Base-by-base conservation (phyloP, 495 filamentous ascomycete genomes). In the Tuber magnatum region DNA sequence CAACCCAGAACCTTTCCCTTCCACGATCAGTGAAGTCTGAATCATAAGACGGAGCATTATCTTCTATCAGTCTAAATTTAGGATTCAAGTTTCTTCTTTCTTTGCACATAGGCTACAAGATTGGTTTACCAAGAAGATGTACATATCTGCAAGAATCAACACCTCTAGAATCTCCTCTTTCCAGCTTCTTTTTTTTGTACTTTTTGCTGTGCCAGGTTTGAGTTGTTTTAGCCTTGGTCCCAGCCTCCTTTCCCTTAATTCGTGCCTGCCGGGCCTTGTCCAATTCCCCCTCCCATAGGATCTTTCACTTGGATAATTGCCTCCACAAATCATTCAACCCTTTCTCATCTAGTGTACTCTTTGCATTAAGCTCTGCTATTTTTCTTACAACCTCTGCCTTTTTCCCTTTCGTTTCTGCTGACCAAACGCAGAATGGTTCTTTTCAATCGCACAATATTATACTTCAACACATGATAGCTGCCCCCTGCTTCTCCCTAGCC, bases 1-100 rank as follows among this genome's bases (percentile, higher is more conserved):
- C n/a, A n/a, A n/a, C n/a, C n/a, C n/a, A n/a, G n/a, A n/a, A 32
- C 35, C 69, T 76, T 68, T 73, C 46, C 39, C 74, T 72, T 68
- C 72, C 74, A 44, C 3, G 18, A 48, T 71, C 72, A 1, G 73
- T 76, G 24, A 40, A 48, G 38, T 71, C 69, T 41, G 74, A 46
- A 46, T 18, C 69, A 73, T 76, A 48, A 41, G 68, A 71, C 7
- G 35, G 24, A 56, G 69, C 2, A 38, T 76, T 76, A 72, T 48
- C 9, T 28, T 3, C 38, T 35, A 72, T 40, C 32, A 72, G 18
- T 24, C 38, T 14, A 69, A 72, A 73, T 22, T 69, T 44, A 0
- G 46, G 71, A 48, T 76, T 76, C 72, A 38, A 6, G 18, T 3
- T 28, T 42, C 72, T 40, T 28, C 65, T 20, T 14, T 43, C 5